Evolutionary conservation across 2,329 filamentous ascomycete species (phyloP), one percentile per base, ranked within the genome.

Genomic region (Colletotrichum graminicola): DNA sequence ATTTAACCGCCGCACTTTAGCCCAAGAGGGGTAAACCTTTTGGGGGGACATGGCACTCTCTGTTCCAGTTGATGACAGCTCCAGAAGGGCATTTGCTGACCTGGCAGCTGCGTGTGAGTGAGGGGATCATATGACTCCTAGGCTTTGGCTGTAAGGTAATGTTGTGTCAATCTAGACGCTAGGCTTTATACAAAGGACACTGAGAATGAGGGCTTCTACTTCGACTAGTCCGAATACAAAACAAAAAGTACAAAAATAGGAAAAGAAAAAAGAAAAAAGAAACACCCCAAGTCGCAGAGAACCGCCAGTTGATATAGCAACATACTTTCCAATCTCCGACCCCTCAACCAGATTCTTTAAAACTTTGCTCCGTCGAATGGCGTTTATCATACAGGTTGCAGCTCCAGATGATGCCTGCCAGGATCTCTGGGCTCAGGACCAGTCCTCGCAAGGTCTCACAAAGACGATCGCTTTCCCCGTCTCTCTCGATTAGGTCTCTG

Each of bases 321-420:
- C 52, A 1, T 23, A 8, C 29, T 7, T 23, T 16, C 21, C 52
- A 55, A 16, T 12, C 21, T 8, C 11, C 11, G 18, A 3, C n/a
- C 52, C 12, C 36, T 12, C 32, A 8, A 7, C 16, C 21, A 2
- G 4, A 3, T 4, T 7, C 4, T 0, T 11, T 12, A 18, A n/a
- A 32, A n/a, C 5, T 0, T 6, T 12, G 11, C 16, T 18, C 6
- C 0, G 10, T 14, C 10, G 3, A 5, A 8, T 6, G 18, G 18
- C 2, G 10, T 2, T n/a, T 5, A 7, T 7, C 18, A 23, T 2
- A 2, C 10, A 34, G 26, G 2, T 16, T 5, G 10, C 52, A 21
- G 52, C 16, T 10, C 49, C 5, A 18, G 12, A 62, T 12, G 10
- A 62, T 51, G 2, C 10, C 18, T 2, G 12, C 7, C 4, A 62